Evolutionary conservation across 805 yeast genomes (phyloP), one percentile per base, ranked within the genome.

Genomic region (Cyberlindnera suaveolens): DNA sequence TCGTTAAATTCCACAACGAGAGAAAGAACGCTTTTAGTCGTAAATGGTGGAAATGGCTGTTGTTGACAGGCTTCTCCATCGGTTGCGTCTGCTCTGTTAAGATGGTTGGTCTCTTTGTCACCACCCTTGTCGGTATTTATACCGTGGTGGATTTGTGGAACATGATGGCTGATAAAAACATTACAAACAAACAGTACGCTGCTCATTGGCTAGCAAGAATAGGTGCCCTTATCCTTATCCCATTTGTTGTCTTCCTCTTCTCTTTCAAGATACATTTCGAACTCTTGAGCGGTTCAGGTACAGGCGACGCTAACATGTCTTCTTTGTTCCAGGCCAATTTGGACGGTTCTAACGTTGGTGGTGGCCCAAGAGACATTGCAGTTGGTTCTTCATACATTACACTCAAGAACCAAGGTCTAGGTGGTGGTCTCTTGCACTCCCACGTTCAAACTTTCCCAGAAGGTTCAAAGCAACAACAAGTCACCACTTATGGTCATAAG

Each of bases 61-160:
- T 83, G 19, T 66, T 85, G 45, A 85, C 96, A 8, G 99, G 99
- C 51, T 67, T 88, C 41, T 71, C 79, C 37, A 79, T 93, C 56
- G 98, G 99, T 34, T 85, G 93, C 63, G 85, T 90, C 16, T 83
- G 91, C 60, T 84, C 96, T 26, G 95, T 89, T 45, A 93, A 93
- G 67, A 88, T 90, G 96, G 98, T 93, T 45, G 99, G 99, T 56
- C 73, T 91, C 44, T 87, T 93, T 57, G 86, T 87, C 47, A 91
- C 95, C 44, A 64, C 88, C 15, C 68, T 89, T 49, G 89, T 93
- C 43, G 99, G 99, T 39, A 75, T 88, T 49, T 87, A 91, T 66
- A 89, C 96, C 18, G 71, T 86, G 33, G 83, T 79, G 41, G 97
- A 93, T 57, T 71, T 93, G 56, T 93, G 97, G 96, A 71, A 68